A percentile compares a stretch with the other conserved stretches of the same genome.
Conservation (phyloP, 2,329 filamentous ascomycete genomes). For the Pseudocercospora macadamiae region DNA sequence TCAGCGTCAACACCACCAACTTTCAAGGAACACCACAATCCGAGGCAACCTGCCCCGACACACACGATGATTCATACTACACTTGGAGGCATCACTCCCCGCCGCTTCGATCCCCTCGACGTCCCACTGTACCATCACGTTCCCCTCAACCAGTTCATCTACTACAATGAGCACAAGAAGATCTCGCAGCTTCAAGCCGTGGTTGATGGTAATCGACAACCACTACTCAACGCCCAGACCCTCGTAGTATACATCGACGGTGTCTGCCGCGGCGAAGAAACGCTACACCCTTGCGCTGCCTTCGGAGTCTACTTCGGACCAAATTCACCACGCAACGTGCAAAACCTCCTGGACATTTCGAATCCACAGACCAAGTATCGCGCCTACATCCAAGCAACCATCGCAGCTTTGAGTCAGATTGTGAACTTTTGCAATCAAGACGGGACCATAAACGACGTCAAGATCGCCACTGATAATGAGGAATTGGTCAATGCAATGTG, state of each 20-base stretch:
- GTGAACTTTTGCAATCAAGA: background rate
- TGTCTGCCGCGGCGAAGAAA: constrained; percentile 4
- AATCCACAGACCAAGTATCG: constrained; percentile 3
- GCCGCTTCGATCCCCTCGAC: background rate
- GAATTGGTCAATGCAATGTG: constrained; percentile 6
- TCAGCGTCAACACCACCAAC: too few relatives aligned
- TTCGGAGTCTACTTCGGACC: constrained; percentile 9
- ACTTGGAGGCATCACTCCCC: background rate
- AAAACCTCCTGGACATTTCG: background rate
- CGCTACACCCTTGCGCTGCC: background rate
- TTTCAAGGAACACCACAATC: too few relatives aligned
- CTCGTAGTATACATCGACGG: constrained; percentile 8
- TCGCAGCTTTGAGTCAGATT: background rate
- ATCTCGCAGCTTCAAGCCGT: background rate
- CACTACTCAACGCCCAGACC: background rate
- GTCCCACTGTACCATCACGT: background rate
- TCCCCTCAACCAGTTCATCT: background rate
- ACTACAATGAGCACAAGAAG: background rate
- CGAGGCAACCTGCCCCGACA: too few relatives aligned
- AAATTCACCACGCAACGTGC: background rate
- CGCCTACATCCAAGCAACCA: constrained; percentile 4
- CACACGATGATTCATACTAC: too few relatives aligned
- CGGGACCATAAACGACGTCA: background rate
- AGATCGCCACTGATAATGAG: background rate
- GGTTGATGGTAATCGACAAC: background rate